Percentiles rank a stretch among this genome's conserved stretches.
Evolutionary conservation across 1,139 yeast genomes (phyloP).

Genomic region (Lodderomyces elongisporus): DNA sequence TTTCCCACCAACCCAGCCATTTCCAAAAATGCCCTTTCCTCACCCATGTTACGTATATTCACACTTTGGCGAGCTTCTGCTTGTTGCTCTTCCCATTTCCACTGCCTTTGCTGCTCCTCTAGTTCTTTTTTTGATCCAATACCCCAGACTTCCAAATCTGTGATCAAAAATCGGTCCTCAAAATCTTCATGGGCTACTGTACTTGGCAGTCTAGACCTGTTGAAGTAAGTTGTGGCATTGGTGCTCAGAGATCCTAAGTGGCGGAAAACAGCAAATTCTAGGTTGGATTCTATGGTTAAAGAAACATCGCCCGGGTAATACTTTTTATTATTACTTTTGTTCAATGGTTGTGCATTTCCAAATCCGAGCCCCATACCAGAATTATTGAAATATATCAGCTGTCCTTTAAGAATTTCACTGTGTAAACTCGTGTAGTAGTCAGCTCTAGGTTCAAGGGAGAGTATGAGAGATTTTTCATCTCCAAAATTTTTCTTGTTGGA

Average conservation of each 20-base stretch:
- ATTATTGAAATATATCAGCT: slow-evolving; percentile 59
- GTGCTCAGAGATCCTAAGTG: slow-evolving; percentile 36
- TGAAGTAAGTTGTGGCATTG: slow-evolving; percentile 24
- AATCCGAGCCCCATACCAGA: slow-evolving; percentile 76
- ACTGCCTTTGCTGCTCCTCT: slow-evolving; percentile 66
- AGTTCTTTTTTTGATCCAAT: slow-evolving; percentile 74
- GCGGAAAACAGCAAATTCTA: slow-evolving; percentile 79
- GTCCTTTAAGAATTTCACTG: slow-evolving; percentile 23
- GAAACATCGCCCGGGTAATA: slow-evolving; percentile 67
- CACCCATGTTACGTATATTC: slow-evolving; percentile 62
- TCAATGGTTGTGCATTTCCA: slow-evolving; percentile 62
- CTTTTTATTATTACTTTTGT: slow-evolving; percentile 38
- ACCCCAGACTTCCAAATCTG: slow-evolving; percentile 89
- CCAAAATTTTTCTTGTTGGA: slow-evolving; percentile 76
- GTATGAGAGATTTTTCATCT: slow-evolving; percentile 45
- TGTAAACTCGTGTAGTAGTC: slow-evolving; percentile 45
- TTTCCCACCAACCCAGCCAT: slow-evolving; percentile 89
- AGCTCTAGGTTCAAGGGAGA: slow-evolving; percentile 64
- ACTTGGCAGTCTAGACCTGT: slow-evolving; percentile 18
- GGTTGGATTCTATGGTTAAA: slow-evolving; percentile 65
- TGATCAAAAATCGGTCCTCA: slow-evolving; percentile 68
- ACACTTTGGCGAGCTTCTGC: slow-evolving; percentile 73
- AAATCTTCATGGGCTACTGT: slow-evolving; percentile 31
- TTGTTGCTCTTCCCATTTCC: slow-evolving; percentile 92
- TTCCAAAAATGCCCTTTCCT: slow-evolving; percentile 80